Conservation (phyloP, 2,329 filamentous ascomycete species). For the Coniochaeta sp. region DNA sequence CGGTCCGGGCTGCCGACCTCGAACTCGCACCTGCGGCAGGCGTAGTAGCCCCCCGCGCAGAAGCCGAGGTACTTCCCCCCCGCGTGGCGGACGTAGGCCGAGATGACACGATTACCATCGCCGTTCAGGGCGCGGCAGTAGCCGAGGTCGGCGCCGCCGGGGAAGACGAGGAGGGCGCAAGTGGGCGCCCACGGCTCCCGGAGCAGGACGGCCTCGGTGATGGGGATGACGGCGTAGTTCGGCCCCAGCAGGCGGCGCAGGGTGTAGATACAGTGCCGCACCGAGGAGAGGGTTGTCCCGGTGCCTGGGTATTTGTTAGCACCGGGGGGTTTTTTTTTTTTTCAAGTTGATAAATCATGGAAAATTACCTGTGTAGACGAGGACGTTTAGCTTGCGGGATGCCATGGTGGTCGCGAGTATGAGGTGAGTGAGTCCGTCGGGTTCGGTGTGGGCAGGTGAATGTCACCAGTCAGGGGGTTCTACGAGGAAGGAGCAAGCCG, state of each 20-base stretch:
- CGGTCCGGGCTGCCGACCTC: slow-evolving; percentile 70
- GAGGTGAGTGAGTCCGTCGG: background rate
- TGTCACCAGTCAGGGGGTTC: background rate
- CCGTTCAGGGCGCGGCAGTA: slow-evolving; percentile 88
- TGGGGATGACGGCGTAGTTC: slow-evolving; percentile 86
- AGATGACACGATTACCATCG: slow-evolving; percentile 75
- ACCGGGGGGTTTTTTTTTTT: too few species aligned
- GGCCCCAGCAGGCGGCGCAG: slow-evolving; percentile 80
- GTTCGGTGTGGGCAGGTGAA: background rate
- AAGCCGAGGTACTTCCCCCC: slow-evolving; percentile 86
- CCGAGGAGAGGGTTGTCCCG: slow-evolving; percentile 80
- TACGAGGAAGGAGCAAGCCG: background rate
- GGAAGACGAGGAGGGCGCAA: slow-evolving; percentile 84
- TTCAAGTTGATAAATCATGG: too few species aligned
- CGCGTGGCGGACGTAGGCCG: slow-evolving; percentile 67
- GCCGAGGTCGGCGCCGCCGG: slow-evolving; percentile 87
- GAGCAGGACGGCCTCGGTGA: slow-evolving; percentile 70
- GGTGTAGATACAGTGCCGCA: slow-evolving; percentile 81
- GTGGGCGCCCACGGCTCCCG: slow-evolving; percentile 87
- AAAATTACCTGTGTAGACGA: slow-evolving; percentile 89
- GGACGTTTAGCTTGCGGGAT: slow-evolving; percentile 71
- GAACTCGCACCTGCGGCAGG: slow-evolving; percentile 74
- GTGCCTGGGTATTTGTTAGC: slow-evolving; percentile 48
- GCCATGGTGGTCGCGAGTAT: slow-evolving; percentile 41
- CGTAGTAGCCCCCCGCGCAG: slow-evolving; percentile 94